These are phyloP conservation scores for Aspergillus ostianus DNA, from an alignment of 495 filamentous ascomycete species.

Conservation along the genomic window DNA sequence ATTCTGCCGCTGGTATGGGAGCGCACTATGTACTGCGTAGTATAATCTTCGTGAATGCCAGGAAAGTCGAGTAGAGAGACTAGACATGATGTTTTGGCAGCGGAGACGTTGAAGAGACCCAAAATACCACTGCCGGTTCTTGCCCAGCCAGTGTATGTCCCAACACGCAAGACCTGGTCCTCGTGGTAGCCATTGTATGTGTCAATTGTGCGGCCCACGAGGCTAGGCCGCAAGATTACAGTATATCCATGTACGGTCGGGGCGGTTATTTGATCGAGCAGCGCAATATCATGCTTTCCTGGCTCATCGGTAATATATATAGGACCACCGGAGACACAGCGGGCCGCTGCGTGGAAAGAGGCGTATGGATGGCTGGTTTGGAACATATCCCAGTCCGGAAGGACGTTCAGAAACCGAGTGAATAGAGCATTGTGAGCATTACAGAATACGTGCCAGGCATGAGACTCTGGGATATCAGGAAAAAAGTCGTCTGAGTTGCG, in stretches of 20 bases:
- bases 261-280: conserved; percentile 77
- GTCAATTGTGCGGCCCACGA: conserved; percentile 66
- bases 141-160: conserved; percentile 65
- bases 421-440: conserved; percentile 91
- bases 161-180: conserved; percentile 70
- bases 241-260: conserved; percentile 64
- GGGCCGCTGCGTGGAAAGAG: conserved; percentile 81
- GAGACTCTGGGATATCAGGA: conserved; percentile 70
- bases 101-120: conserved; percentile 78
- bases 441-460: conserved; percentile 91
- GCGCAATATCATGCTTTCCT: conserved; percentile 67
- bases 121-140: conserved; percentile 71
- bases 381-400: conserved; percentile 99
- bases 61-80: conserved; percentile 69
- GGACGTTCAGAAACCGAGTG: conserved; percentile 67
- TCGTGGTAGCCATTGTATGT: conserved; percentile 74
- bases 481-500: conserved; percentile 96
- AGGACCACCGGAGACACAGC: conserved; percentile 87
- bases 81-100: conserved; percentile 57
- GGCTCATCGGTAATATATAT: conserved; percentile 92
- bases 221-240: conserved; percentile 72
- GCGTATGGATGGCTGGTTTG: conserved; percentile 79
- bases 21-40: conserved; percentile 64
- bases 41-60: conserved; percentile 50
- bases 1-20: conserved; percentile 68